Conservation (phyloP, 345 rosid species). For the Durio zibethinus region DNA sequence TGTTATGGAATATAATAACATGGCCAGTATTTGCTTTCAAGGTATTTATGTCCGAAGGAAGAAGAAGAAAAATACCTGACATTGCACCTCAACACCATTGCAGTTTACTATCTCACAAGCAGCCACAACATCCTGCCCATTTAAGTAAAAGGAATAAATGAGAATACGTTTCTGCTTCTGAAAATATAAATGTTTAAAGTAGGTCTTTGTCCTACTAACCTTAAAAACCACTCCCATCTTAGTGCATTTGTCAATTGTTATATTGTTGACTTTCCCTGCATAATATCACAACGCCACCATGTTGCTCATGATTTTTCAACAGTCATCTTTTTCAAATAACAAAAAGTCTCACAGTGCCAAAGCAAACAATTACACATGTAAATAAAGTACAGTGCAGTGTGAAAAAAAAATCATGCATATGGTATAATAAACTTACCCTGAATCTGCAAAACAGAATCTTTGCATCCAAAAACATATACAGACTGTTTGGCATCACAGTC, state of each 20-base stretch:
- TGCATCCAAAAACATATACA: constrained; percentile 91
- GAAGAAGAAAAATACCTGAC: constrained; percentile 63
- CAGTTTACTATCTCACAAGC: constrained; percentile 97
- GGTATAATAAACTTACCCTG: constrained; percentile 43
- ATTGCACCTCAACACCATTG: constrained; percentile 90
- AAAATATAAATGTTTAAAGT: not conserved
- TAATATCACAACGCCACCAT: constrained; percentile 18
- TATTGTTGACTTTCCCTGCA: constrained; percentile 96
- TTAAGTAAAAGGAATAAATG: constrained; percentile 18
- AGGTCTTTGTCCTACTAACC: constrained; percentile 47
- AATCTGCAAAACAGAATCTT: constrained; percentile 94
- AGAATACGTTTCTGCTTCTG: constrained; percentile 4
- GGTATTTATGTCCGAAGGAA: not conserved
- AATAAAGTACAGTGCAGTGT: not conserved
- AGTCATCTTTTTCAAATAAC: not conserved
- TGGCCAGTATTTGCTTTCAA: not conserved
- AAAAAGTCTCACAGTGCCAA: not conserved
- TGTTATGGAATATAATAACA: not conserved
- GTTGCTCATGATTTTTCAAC: constrained; percentile 7
- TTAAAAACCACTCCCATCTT: constrained; percentile 86
- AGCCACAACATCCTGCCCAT: constrained; percentile 89
- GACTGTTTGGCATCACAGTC: constrained; percentile 93
- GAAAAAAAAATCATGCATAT: not conserved
- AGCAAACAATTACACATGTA: constrained; percentile 10
- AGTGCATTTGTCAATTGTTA: constrained; percentile 90